Evolutionary conservation across 140 eudicot species (phyloP).

Genomic region (Senecio squalidus): DNA sequence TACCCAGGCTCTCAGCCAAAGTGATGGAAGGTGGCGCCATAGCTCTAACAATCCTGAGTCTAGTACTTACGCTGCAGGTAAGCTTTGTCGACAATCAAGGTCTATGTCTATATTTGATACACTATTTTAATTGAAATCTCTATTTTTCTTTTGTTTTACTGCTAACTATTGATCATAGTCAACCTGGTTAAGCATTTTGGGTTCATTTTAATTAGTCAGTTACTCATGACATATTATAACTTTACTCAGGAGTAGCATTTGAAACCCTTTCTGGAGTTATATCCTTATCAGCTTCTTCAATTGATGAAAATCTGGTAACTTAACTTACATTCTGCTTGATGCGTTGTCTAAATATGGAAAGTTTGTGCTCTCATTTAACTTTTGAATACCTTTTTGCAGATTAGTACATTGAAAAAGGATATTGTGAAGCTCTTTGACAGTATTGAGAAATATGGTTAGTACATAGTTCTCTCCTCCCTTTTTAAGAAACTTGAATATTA

Average conservation of each 20-base stretch:
- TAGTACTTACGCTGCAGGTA: slow-evolving; percentile 87
- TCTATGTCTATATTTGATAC: background rate
- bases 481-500: background rate
- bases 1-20: slow-evolving; percentile 86
- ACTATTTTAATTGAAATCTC: background rate
- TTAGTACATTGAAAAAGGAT: slow-evolving; percentile 60
- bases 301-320: slow-evolving; percentile 64
- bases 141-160: background rate
- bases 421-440: slow-evolving; percentile 81
- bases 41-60: slow-evolving; percentile 76
- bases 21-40: slow-evolving; percentile 99
- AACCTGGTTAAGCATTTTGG: background rate
- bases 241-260: slow-evolving; percentile 71
- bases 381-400: slow-evolving; percentile 38
- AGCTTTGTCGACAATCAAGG: background rate
- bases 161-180: slow-evolving; percentile 2
- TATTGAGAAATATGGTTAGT: slow-evolving; percentile 78
- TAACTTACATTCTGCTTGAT: slow-evolving; percentile 14
- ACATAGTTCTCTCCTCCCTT: background rate
- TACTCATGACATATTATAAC: slow-evolving; percentile 8
- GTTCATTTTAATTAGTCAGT: slow-evolving; percentile 2
- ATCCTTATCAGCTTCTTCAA: slow-evolving; percentile 62
- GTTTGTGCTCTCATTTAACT: slow-evolving; percentile 15
- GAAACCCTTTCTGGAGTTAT: slow-evolving; percentile 83
- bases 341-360: background rate